Percentiles rank a stretch among this genome's conserved stretches.
These are phyloP conservation scores for Apiospora phragmitis DNA, from an alignment of 2,329 filamentous ascomycete species.

Conservation along the genomic window DNA sequence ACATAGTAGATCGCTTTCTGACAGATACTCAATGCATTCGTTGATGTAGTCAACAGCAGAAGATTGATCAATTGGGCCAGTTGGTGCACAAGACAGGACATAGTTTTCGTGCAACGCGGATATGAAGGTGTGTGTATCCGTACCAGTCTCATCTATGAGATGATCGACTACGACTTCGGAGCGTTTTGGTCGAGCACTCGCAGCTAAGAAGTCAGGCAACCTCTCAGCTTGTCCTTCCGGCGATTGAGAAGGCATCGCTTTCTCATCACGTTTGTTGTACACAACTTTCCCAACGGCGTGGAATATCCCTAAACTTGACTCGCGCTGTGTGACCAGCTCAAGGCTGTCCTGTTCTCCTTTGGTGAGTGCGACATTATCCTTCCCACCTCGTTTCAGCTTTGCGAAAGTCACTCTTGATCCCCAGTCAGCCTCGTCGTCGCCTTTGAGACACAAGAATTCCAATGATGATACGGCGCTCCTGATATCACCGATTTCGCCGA, in stretches of 20 bases:
- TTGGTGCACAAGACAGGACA: conserved; percentile 73
- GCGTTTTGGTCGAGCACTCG: conserved; percentile 58
- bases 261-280: conserved; percentile 85
- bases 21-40: conserved; percentile 83
- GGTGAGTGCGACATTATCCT: conserved; percentile 63
- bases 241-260: conserved; percentile 34
- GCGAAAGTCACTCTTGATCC: conserved; percentile 71
- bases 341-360: conserved; percentile 77
- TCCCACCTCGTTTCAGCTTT: conserved; percentile 64
- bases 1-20: conserved; percentile 82
- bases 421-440: conserved; percentile 74
- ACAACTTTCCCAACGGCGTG: conserved; percentile 95
- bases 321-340: conserved; percentile 79
- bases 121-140: conserved; percentile 87
- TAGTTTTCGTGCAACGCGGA: conserved; percentile 95
- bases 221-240: conserved; percentile 47
- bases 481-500: conserved; percentile 89
- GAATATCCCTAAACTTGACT: conserved; percentile 90
- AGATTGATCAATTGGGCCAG: conserved; percentile 47
- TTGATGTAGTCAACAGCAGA: conserved; percentile 77
- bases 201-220: conserved; percentile 60
- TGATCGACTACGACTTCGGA: conserved; percentile 70
- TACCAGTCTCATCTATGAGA: conserved; percentile 90
- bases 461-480: conserved; percentile 89
- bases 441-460: conserved; percentile 87